Evolutionary conservation across 2,329 filamentous ascomycete genomes (phyloP), one percentile per base, ranked within the genome.

Genomic region (Arthrobotrys entomopaga): DNA sequence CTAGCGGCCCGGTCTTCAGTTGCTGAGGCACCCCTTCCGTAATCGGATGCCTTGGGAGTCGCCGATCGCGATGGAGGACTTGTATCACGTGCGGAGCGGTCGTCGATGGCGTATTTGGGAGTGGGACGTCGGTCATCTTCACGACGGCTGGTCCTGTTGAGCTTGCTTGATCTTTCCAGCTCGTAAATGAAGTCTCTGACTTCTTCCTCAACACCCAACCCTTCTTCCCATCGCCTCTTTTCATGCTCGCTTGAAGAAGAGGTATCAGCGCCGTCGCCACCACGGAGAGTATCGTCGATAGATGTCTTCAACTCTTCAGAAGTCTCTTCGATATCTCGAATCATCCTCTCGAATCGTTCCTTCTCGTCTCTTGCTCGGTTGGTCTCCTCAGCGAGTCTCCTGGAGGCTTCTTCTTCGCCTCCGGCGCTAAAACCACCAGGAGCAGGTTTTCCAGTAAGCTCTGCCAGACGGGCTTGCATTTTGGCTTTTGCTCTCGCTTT

Each of bases 101-200:
- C 88, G 16, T 75, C 71, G 10, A 75, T 67, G 13, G 71, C 40
- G 22, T 75, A 75, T 20, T 75, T 75, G 84, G 69, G 61, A 4
- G 69, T 73, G 6, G 84, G 81, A 59, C 82, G 81, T 71, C 81
- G 82, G 75, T 83, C 80, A 61, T 85, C 83, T 13, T 78, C 76
- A 26, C 77, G 77, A 43, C 54, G 78, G 82, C 80, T 57, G 69
- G 96, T 83, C 71, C 89, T 89, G 61, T 91, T 86, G 76, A 92
- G 86, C 77, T 93, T 88, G 81, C 92, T 96, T 76, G 89, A 91
- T 75, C 94, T 89, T 81, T 97, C 93, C 61, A 99, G 84, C 78
- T 98, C 95, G 80, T 95, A 98, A 81, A 99, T 99, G 82, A 99
- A 98, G 80, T 99, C 95, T 79, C 93, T 92, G 75, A 98, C 91